Evolutionary conservation across 345 rosid genomes (phyloP), one percentile per base, ranked within the genome.

Genomic region (Ceriops decandra): DNA sequence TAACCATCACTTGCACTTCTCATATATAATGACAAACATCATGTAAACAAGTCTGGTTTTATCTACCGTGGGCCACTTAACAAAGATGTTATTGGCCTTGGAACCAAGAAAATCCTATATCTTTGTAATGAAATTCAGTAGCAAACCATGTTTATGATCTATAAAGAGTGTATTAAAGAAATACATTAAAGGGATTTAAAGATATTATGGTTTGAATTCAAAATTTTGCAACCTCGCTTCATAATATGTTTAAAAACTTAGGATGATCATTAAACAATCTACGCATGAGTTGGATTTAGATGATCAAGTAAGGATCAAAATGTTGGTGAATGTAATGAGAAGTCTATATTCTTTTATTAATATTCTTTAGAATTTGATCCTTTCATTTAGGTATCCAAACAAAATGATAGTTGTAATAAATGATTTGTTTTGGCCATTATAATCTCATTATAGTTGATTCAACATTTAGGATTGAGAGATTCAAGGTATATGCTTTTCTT

Each of bases 21-120:
- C 42, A 77, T 87, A 26, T 91, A 91, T 75, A 88, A 86, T 57
- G 92, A 91, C 61, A 86, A 88, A 79, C 87, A 91, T 10, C 99
- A 90, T 69, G 83, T 91, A 64, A 95, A 91, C 80, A 88, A 90
- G 69, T 85, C 93, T 53, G 96, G 98, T 33, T 85, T 91, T 78
- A 74, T 83, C 59, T 90, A 96, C 81, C 99, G 91, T 76, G 99
- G 98, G 53, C 96, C 96, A 21, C 98, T 90, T 63, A 96, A 91
- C 74, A 84, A 82, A 82, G 99, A 95, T 81, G 96, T 96, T 63
- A 88, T 89, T 74, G 99, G 98, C 31, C 98, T 97, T 42, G 92
- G 98, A 58, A 98, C 97, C 51, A 90, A 95, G 79, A 91, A 88
- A 77, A 75, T 90, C 66, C 98, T 96, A 26, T 91, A 91, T 69